Evolutionary conservation across 805 yeast genomes (phyloP).

Genomic region (Isabelozyma pseudorhagii): DNA sequence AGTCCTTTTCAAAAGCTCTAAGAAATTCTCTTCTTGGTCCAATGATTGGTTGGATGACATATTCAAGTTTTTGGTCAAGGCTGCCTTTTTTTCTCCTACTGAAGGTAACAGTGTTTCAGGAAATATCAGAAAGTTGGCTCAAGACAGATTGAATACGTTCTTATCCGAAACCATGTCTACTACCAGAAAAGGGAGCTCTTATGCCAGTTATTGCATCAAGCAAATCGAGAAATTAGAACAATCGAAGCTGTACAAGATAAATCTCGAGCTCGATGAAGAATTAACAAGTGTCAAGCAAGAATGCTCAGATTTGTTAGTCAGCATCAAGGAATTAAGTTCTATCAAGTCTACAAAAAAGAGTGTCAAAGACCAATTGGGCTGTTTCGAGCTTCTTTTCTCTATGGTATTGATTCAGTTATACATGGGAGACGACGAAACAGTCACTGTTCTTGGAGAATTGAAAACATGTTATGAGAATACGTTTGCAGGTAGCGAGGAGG

Average conservation of each 20-base stretch:
- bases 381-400: slow-evolving; percentile 76
- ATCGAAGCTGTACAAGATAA: slow-evolving; percentile 13
- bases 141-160: slow-evolving; percentile 66
- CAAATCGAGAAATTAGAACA: slow-evolving; percentile 26
- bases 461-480: slow-evolving; percentile 53
- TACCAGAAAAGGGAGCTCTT: slow-evolving; percentile 47
- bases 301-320: slow-evolving; percentile 44
- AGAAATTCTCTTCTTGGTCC: slow-evolving; percentile 17
- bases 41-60: slow-evolving; percentile 30
- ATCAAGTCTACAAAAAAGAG: slow-evolving; percentile 22
- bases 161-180: slow-evolving; percentile 53
- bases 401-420: slow-evolving; percentile 75
- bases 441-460: slow-evolving; percentile 70
- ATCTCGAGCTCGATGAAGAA: slow-evolving; percentile 57
- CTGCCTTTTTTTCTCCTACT: slow-evolving; percentile 37
- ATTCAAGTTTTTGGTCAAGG: slow-evolving; percentile 34
- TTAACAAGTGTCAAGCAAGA: slow-evolving; percentile 46
- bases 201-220: slow-evolving; percentile 58
- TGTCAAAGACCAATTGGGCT: slow-evolving; percentile 41
- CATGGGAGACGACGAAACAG: slow-evolving; percentile 74
- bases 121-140: slow-evolving; percentile 42
- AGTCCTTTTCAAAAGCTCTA: slow-evolving; percentile 49
- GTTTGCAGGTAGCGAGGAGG: slow-evolving; percentile 30
- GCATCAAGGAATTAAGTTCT: slow-evolving; percentile 17
- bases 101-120: slow-evolving; percentile 18